Conservation (phyloP, 2,329 filamentous ascomycete genomes). For the Pyricularia pennisetigena region DNA sequence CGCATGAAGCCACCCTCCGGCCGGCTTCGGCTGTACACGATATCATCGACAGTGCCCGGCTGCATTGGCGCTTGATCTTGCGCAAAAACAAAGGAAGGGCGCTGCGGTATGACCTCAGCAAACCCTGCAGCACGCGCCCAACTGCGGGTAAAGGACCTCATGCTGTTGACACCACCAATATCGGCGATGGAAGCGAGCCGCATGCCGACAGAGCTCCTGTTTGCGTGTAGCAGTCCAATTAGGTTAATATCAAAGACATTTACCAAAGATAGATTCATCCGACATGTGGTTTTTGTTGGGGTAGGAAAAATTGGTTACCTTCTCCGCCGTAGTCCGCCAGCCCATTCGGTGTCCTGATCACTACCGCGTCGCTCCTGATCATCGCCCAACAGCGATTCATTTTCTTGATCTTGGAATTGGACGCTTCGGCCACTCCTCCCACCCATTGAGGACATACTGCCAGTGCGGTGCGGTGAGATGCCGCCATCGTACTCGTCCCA, state of each 20-base stretch:
- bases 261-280: constrained; percentile 11
- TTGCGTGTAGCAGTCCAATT: constrained; percentile 7
- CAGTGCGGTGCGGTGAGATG: constrained; percentile 24
- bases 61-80: constrained; percentile 40
- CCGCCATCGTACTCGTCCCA: constrained; percentile 38
- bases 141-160: constrained; percentile 85
- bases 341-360: constrained; percentile 6
- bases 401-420: constrained; percentile 23
- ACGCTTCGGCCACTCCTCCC: constrained; percentile 23
- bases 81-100: constrained; percentile 61
- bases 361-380: constrained; percentile 24
- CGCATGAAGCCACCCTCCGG: constrained; percentile 20
- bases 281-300: background rate
- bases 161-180: constrained; percentile 84
- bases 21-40: constrained; percentile 30
- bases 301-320: constrained; percentile 18
- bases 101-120: constrained; percentile 73
- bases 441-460: constrained; percentile 28
- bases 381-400: constrained; percentile 30
- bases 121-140: constrained; percentile 89
- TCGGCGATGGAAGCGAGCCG: constrained; percentile 51
- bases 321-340: constrained; percentile 18
- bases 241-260: background rate
- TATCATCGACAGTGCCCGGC: constrained; percentile 13
- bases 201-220: constrained; percentile 37